Evolutionary conservation across 345 rosid species (phyloP).

Genomic region (Populus euphratica): DNA sequence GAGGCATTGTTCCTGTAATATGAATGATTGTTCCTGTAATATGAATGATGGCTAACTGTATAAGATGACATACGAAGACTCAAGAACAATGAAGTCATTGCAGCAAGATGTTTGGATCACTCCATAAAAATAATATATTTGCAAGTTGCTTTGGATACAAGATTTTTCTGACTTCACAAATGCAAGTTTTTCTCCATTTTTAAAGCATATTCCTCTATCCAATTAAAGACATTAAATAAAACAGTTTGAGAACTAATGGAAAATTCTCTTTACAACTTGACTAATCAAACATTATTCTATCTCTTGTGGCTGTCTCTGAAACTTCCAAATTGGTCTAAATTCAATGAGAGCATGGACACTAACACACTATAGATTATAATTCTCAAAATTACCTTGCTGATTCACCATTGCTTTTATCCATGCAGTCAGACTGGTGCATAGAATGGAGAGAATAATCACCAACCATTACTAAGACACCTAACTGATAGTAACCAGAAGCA

Average conservation of each 20-base stretch:
- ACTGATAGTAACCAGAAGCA: constrained; percentile 96
- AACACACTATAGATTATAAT: neutral
- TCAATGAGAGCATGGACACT: neutral
- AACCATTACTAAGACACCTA: constrained; percentile 75
- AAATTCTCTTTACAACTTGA: neutral
- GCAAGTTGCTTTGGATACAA: neutral
- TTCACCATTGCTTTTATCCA: constrained; percentile 43
- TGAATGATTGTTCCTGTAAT: constrained; percentile 41
- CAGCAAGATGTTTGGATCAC: neutral
- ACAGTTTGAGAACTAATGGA: neutral
- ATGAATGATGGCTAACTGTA: constrained; percentile 16
- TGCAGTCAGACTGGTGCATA: constrained; percentile 40
- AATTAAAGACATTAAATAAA: neutral
- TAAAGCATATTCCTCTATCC: neutral
- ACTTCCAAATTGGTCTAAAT: neutral
- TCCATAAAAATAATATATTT: neutral
- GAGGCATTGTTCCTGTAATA: constrained; percentile 50
- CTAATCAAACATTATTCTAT: neutral
- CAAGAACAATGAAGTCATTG: neutral
- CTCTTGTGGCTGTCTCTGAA: neutral
- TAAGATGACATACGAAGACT: constrained; percentile 1
- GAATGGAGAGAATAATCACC: constrained; percentile 51
- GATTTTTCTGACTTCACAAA: neutral
- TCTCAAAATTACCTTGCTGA: constrained; percentile 49
- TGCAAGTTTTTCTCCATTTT: neutral